Evolutionary conservation across 306 rosid species (phyloP), one percentile per base, ranked within the genome.

Genomic region (Datisca glomerata): DNA sequence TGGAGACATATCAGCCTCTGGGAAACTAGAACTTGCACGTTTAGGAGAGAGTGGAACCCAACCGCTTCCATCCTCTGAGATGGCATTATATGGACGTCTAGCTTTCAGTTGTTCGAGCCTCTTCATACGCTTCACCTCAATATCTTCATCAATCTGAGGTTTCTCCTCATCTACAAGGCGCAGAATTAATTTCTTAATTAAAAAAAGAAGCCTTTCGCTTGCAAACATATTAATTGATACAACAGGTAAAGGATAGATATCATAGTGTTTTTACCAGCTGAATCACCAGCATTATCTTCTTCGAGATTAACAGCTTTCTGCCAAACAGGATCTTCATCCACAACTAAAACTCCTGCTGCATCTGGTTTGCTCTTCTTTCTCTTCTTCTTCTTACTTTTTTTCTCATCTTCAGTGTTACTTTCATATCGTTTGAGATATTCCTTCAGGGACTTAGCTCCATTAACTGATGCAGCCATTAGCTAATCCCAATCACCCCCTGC

Each of bases 61-160:
- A 65, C 97, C 97, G 65, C 97, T 89, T 36, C 95, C 95, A 63
- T 89, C 94, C 52, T 83, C 93, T 1, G 86, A 76, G 57, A 83
- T 72, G 41, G 76, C 69, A 72, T 80, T 63, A 63, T 60, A 60
- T 18, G 80, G 61, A 32, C 76, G 91, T 9, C 57, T 70, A 8
- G 91, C 93, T 69, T 64, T 74, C 25, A 80, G 51, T 38, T 55
- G 63, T 69, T 89, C 93, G 34, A 79, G 95, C 72, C 93, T 70
- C 59, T 63, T 83, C 95, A 83, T 77, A 40, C 86, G 67, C 56
- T 76, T 89, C 32, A 83, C 87, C 70, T 89, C 97, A 59, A 89
- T 68, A 51, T 83, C 95, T 59, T 77, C 97, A 45, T 83, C 64
- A 59, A 83, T 55, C 49, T 63, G 33, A 9, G 94, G 94, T 57